Evolutionary conservation across 306 rosid genomes (phyloP), one percentile per base, ranked within the genome.

Genomic region (Prunus armeniaca): DNA sequence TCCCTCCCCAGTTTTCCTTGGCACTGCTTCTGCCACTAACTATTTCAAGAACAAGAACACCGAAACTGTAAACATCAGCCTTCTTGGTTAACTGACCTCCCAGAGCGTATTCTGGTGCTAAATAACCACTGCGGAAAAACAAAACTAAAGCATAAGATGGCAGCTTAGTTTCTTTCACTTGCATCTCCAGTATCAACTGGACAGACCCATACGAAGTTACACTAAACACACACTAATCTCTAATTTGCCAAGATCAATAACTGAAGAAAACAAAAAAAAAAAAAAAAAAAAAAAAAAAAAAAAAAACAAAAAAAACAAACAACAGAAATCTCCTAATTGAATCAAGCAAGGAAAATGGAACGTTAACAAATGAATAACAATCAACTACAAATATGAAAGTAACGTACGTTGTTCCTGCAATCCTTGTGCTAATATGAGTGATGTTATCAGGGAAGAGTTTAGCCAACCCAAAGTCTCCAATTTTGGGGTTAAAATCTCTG

Each of bases 401-500:
- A 65, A 66, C 90, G 24, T 96, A 96, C 99, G 91, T 92, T 77
- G 99, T 96, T 79, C 99, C 99, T 1, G 99, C 98, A 74, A 96
- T 96, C 87, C 89, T 91, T 22, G 99, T 96, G 89, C 98, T 96
- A 54, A 96, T 93, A 80, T 96, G 99, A 79, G 97, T 96, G 66
- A 96, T 92, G 60, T 87, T 84, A 75, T 96, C 93, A 12, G 99
- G 99, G 82, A 96, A 96, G 78, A 96, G 87, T 82, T 91, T 96
- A 50, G 99, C 99, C 90, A 96, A 79, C 63, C 98, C 99, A 73
- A 96, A 96, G 85, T 96, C 99, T 24, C 99, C 99, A 30, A 96
- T 92, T 83, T 96, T 96, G 2, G 99, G 93, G 76, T 86, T 89
- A 9, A 86, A 86, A 72, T 92, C 86, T 28, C 32, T 67, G 76